phyloP scores from a whole-genome alignment of 495 filamentous ascomycete genomes.

The Penicillium fimorum region DNA sequence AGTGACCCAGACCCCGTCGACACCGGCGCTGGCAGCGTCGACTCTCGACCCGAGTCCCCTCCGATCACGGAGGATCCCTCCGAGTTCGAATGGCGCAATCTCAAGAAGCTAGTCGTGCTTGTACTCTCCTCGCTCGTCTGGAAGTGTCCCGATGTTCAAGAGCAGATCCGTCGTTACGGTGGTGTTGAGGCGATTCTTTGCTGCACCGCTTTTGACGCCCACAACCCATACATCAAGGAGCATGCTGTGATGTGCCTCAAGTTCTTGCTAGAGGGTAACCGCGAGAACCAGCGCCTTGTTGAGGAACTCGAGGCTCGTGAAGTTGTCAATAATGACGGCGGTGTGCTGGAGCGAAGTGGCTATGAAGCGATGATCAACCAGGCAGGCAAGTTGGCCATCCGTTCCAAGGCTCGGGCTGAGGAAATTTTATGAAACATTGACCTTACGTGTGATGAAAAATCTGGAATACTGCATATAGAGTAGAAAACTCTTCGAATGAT shows the following conservation, averaged over 20 bases:
- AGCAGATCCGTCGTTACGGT: slow-evolving; percentile 76
- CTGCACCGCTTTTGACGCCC: slow-evolving; percentile 81
- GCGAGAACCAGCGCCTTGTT: slow-evolving; percentile 73
- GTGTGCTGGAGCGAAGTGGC: slow-evolving; percentile 50
- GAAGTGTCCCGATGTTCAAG: slow-evolving; percentile 76
- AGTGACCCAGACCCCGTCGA: slow-evolving; percentile 50
- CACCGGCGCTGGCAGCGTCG: slow-evolving; percentile 32
- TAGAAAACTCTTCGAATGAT: background rate
- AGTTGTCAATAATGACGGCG: slow-evolving; percentile 48
- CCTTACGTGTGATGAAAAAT: slow-evolving; percentile 7
- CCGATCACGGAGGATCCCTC: slow-evolving; percentile 76
- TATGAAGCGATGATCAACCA: slow-evolving; percentile 56
- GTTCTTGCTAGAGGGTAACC: slow-evolving; percentile 81
- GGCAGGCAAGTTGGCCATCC: slow-evolving; percentile 48
- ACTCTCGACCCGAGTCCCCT: slow-evolving; percentile 54
- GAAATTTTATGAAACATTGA: slow-evolving; percentile 7
- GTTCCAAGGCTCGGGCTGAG: slow-evolving; percentile 27
- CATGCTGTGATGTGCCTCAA: slow-evolving; percentile 88
- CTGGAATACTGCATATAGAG: slow-evolving; percentile 1
- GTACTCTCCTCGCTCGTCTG: slow-evolving; percentile 81
- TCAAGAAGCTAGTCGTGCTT: slow-evolving; percentile 87
- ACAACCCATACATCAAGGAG: slow-evolving; percentile 88
- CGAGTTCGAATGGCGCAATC: slow-evolving; percentile 88
- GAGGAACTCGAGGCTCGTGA: slow-evolving; percentile 59
- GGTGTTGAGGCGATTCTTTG: slow-evolving; percentile 82